Evolutionary conservation across 768 basidiomycete genomes (phyloP).

Genomic region (Phaffia australis): DNA sequence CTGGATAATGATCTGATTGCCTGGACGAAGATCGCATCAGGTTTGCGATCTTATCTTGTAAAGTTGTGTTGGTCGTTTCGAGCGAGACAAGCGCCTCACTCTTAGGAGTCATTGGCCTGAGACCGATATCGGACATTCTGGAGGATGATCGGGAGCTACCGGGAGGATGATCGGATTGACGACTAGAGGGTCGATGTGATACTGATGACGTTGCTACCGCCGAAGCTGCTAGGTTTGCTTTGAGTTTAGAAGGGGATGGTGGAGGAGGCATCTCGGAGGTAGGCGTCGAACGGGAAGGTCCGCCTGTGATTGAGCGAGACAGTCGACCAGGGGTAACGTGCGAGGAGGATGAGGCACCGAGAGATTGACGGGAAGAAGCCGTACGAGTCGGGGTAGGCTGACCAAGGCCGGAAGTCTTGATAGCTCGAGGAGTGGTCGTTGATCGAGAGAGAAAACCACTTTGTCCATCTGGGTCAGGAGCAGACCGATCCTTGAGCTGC

Average conservation of each 20-base stretch:
- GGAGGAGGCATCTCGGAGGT: conserved; percentile 22
- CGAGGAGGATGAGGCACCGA: conserved; percentile 11
- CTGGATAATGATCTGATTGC: too few relatives aligned
- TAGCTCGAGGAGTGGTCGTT: conserved; percentile 7
- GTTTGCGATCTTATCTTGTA: conserved; percentile 47
- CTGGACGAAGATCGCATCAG: conserved; percentile 36
- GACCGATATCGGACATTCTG: conserved; percentile 5
- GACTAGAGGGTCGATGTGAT: not conserved
- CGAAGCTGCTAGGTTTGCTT: not conserved
- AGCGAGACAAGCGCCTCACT: conserved; percentile 21
- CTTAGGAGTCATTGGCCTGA: conserved; percentile 25
- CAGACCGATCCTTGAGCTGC: conserved; percentile 56
- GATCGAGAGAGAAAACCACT: not conserved
- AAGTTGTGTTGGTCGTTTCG: conserved; percentile 37
- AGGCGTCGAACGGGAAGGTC: conserved; percentile 6
- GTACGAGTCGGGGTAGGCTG: not conserved
- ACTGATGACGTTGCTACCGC: not conserved
- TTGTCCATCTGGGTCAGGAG: not conserved
- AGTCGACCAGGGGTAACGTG: conserved; percentile 3
- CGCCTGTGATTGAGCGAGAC: conserved; percentile 13
- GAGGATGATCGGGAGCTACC: conserved; percentile 1
- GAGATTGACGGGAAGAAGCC: conserved; percentile 2
- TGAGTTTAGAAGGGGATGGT: conserved; percentile 15
- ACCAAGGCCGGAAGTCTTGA: not conserved
- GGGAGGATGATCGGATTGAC: conserved; percentile 16